These are phyloP conservation scores for Diaporthe sp. DNA, from an alignment of 2,329 filamentous ascomycete genomes.

Conservation along the genomic window DNA sequence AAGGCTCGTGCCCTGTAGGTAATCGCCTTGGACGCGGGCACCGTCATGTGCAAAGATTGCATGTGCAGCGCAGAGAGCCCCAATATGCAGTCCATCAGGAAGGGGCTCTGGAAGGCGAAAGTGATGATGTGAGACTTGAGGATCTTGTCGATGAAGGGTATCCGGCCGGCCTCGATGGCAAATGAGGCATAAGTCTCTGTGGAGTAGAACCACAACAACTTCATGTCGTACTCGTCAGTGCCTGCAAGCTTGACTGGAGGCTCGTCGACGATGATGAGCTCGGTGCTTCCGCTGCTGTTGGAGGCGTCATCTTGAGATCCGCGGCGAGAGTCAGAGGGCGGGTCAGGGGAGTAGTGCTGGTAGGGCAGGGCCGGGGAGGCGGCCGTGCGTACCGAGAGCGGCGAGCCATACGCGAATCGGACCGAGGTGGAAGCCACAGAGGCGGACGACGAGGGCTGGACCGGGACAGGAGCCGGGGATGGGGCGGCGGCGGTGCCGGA, in stretches of 20 bases:
- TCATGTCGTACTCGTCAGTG: conserved; percentile 62
- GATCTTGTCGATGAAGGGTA: conserved; percentile 56
- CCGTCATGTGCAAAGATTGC: conserved; percentile 55
- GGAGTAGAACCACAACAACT: conserved; percentile 69
- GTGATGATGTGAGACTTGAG: conserved; percentile 63
- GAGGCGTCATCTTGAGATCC: conserved; percentile 32
- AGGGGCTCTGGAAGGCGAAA: conserved; percentile 65
- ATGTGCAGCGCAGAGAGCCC: conserved; percentile 66
- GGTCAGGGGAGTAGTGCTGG: not conserved
- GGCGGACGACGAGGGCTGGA: not conserved
- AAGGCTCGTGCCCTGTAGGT: conserved; percentile 65
- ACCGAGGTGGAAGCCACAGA: conserved; percentile 19
- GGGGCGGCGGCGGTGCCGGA: conserved; percentile 29
- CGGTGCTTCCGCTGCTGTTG: conserved; percentile 44
- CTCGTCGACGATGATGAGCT: conserved; percentile 51
- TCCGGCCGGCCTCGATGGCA: conserved; percentile 54
- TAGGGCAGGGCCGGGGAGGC: conserved; percentile 17
- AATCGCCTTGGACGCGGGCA: conserved; percentile 56
- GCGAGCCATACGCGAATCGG: conserved; percentile 29
- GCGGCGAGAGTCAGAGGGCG: conserved; percentile 28
- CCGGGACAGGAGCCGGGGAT: not conserved
- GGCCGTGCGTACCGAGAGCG: conserved; percentile 36
- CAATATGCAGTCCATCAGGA: conserved; percentile 69
- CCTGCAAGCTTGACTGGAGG: conserved; percentile 53
- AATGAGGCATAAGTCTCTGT: conserved; percentile 62